Evolutionary conservation across 768 basidiomycete genomes (phyloP), one percentile per base, ranked within the genome.

Genomic region (Cyclocybe cylindracea): DNA sequence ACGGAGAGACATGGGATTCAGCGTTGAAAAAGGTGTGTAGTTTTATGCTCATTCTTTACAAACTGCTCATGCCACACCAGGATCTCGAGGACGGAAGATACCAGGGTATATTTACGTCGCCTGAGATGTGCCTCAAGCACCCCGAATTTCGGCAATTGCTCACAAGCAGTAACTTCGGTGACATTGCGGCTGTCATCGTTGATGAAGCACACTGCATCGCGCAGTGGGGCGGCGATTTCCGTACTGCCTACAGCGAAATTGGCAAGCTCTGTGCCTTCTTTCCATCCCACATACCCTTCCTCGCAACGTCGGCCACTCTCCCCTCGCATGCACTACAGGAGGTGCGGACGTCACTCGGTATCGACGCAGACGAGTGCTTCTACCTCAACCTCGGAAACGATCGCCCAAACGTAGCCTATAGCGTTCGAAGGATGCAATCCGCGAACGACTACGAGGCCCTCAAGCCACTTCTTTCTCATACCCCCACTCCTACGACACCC

Each of bases 351-450:
- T 51, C 51, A 16, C 45, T 72, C 4, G 44, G 58, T 11, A 66
- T 74, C 13, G 48, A 65, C 33, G 16, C 61, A 3, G 34, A 53
- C n/a, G 33, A 19, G 1, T 56, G 60, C n/a, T 73, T 67, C 44
- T 59, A 60, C 48, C n/a, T 75, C 6, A 76, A 73, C 49, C 63
- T 70, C 2, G 73, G 73, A 2, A 72, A 69, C 36, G 67, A 75
- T 50, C 54, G 68, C 1, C 64, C 66, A 2, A 76, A 76, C 50
- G 71, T 75, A 36, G 41, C 62, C 0, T 63, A 48, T 36, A 59
- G 51, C 5, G 60, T 68, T 10, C 49, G 50, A 2, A 33, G 38
- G 0, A 69, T 74, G 48, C 53, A 56, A 3, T 59, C 55, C 2
- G 42, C 57, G 3, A 57, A 49, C 4, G 62, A 71, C 47, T 66